Conservation (phyloP, 352 stramenopile genomes). For the Phytophthora megakarya region DNA sequence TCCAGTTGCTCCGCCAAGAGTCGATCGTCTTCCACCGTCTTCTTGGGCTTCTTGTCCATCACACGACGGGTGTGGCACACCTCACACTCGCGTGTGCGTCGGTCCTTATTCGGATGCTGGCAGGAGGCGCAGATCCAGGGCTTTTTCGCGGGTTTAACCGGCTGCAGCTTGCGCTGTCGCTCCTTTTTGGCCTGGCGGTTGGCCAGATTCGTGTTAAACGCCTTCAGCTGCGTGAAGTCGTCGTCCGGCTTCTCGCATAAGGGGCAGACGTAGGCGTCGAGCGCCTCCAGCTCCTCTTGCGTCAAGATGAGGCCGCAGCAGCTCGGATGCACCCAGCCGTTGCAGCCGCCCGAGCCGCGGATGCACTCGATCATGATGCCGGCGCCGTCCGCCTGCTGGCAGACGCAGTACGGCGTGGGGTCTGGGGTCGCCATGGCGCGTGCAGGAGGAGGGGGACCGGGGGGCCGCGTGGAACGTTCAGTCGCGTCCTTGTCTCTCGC, state of each 20-base stretch:
- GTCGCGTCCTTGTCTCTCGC: not conserved
- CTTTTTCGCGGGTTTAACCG: conserved; percentile 22
- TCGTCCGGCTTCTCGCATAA: conserved; percentile 76
- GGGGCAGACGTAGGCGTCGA: conserved; percentile 87
- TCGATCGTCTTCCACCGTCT: conserved; percentile 31
- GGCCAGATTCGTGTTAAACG: conserved; percentile 77
- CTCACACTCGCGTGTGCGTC: conserved; percentile 45
- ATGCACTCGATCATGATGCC: conserved; percentile 95
- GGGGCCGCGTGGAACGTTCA: not conserved
- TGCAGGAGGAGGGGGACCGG: not conserved
- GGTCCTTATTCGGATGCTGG: conserved; percentile 49
- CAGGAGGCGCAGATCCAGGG: conserved; percentile 59
- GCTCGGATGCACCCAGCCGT: conserved; percentile 90
- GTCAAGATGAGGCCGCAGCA: conserved; percentile 90
- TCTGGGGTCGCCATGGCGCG: conserved; percentile 42
- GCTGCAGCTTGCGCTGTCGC: conserved; percentile 47
- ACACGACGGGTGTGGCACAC: conserved; percentile 42
- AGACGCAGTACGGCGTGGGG: conserved; percentile 83
- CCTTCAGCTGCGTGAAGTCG: conserved; percentile 65
- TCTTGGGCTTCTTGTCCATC: conserved; percentile 33
- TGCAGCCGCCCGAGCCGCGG: conserved; percentile 87
- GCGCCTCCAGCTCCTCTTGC: conserved; percentile 82
- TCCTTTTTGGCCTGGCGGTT: conserved; percentile 64
- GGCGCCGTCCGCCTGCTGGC: conserved; percentile 77
- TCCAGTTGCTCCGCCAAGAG: conserved; percentile 25